phyloP scores from a whole-genome alignment of 2,329 filamentous ascomycete genomes.

The Fusarium sp. region DNA sequence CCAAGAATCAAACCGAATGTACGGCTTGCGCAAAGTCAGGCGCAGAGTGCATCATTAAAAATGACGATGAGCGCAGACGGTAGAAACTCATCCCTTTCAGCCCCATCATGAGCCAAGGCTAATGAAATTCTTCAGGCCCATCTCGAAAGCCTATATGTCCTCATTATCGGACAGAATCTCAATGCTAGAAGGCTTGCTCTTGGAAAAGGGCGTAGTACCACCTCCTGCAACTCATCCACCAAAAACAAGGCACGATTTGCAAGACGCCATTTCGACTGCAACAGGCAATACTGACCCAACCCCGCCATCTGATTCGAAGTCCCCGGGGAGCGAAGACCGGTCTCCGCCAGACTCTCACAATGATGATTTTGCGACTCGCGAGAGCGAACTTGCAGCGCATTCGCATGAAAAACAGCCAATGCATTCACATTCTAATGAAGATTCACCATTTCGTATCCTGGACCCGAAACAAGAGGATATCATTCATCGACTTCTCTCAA shows the following conservation, averaged over 20 bases:
- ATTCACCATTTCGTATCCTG: conserved; percentile 53
- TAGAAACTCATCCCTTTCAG: conserved; percentile 43
- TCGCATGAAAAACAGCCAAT: conserved; percentile 37
- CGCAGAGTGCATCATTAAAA: conserved; percentile 66
- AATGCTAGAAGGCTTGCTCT: conserved; percentile 64
- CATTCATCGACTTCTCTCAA: conserved; percentile 62
- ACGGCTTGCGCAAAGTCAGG: conserved; percentile 65
- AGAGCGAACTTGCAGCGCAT: conserved; percentile 44
- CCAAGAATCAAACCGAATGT: conserved; percentile 63
- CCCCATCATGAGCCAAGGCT: background rate
- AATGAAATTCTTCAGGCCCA: conserved; percentile 56
- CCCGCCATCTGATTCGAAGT: conserved; percentile 19
- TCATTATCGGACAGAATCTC: conserved; percentile 67
- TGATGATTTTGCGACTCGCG: conserved; percentile 49
- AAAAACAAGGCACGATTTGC: conserved; percentile 60
- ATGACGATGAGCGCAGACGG: conserved; percentile 68
- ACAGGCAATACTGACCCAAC: conserved; percentile 15
- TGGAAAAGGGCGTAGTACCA: conserved; percentile 61
- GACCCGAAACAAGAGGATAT: conserved; percentile 60
- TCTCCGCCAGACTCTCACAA: conserved; percentile 52
- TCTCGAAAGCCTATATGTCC: conserved; percentile 69
- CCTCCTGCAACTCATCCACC: conserved; percentile 66
- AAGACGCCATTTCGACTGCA: conserved; percentile 33
- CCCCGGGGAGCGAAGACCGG: conserved; percentile 41
- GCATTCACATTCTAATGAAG: conserved; percentile 46